Conservation (phyloP, 2,329 filamentous ascomycete genomes). For the Gnomoniopsis smithogilvyi region DNA sequence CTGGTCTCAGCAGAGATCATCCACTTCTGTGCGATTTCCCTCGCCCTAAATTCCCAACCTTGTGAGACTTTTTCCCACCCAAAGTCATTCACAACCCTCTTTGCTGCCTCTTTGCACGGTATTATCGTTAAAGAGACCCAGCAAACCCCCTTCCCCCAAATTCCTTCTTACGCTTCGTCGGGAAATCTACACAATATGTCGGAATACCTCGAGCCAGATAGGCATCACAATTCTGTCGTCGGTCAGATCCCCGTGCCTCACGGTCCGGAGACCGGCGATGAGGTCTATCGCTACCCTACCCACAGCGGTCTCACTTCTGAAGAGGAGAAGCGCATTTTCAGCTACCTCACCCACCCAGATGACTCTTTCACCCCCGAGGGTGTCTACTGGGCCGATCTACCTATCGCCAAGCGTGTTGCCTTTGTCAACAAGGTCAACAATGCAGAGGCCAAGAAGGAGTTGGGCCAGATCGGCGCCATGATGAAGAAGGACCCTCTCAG, state of each 20-base stretch:
- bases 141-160: neutral
- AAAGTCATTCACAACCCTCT: neutral
- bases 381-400: constrained; percentile 90
- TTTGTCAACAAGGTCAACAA: constrained; percentile 76
- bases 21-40: constrained; percentile 6
- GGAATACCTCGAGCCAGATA: constrained; percentile 34
- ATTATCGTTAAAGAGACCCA: no score
- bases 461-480: constrained; percentile 68
- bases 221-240: constrained; percentile 38
- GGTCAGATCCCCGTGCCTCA: constrained; percentile 57
- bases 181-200: constrained; percentile 28
- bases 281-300: constrained; percentile 44
- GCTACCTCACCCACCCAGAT: constrained; percentile 78
- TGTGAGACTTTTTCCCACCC: constrained; percentile 4
- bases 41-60: neutral
- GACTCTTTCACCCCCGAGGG: constrained; percentile 82
- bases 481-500: constrained; percentile 82
- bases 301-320: constrained; percentile 33
- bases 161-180: neutral
- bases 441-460: constrained; percentile 66
- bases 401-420: constrained; percentile 62
- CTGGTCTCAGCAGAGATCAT: constrained; percentile 11
- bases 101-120: neutral
- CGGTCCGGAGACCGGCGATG: constrained; percentile 45
- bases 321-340: constrained; percentile 62